Conservation (phyloP, 2,329 filamentous ascomycete genomes). For the Sporothrix globosa region DNA sequence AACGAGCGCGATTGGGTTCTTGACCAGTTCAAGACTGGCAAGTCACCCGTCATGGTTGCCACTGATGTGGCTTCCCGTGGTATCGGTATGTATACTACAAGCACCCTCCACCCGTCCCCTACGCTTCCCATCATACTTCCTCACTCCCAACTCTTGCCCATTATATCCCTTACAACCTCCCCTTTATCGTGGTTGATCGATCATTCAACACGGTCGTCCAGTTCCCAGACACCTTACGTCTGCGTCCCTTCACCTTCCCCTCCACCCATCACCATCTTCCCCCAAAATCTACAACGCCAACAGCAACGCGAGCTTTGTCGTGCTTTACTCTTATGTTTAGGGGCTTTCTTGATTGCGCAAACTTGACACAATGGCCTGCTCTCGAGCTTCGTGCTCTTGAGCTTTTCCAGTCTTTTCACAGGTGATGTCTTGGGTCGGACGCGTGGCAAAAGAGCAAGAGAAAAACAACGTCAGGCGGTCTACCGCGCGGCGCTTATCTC, state of each 20-base stretch:
- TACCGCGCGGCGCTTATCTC: conserved; percentile 47
- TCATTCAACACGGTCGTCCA: not conserved
- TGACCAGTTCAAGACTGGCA: conserved; percentile 99
- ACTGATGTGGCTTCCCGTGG: conserved; percentile 99
- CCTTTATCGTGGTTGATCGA: conserved; percentile 29
- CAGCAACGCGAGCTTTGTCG: conserved; percentile 62
- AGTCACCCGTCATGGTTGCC: conserved; percentile 99
- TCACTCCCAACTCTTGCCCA: conserved; percentile 38
- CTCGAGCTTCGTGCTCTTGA: conserved; percentile 59
- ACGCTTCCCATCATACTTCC: conserved; percentile 32
- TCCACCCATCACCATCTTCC: conserved; percentile 42
- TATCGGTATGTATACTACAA: conserved; percentile 90
- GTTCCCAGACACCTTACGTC: no score
- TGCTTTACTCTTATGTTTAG: conserved; percentile 93
- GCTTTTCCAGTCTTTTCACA: conserved; percentile 71
- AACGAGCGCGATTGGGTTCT: conserved; percentile 99
- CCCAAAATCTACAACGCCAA: conserved; percentile 29
- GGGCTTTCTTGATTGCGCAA: conserved; percentile 86
- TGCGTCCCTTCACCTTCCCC: conserved; percentile 27
- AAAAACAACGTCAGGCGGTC: not conserved
- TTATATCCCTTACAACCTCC: conserved; percentile 48
- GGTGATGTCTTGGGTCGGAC: conserved; percentile 86
- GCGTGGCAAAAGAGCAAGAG: conserved; percentile 64
- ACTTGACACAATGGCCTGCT: conserved; percentile 80
- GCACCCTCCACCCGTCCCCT: conserved; percentile 43